Base-by-base conservation (phyloP, 139 green algal species). In the Ettlia oleoabundans region DNA sequence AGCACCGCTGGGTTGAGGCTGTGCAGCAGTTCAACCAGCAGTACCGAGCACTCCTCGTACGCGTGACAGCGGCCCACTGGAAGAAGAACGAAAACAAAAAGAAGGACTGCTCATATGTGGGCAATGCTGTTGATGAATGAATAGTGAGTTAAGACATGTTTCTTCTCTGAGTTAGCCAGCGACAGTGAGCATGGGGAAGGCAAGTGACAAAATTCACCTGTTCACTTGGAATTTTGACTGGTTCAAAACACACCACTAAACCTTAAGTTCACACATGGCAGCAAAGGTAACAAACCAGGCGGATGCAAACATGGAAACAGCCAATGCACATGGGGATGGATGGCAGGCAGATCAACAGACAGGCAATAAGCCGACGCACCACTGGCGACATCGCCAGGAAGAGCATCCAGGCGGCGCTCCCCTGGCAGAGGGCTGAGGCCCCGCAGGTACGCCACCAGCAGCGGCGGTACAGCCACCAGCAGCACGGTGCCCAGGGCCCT, bases 21-120 rank as follows among this genome's bases (percentile, higher is more conserved):
- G 51, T 62, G 43, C 75, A 87, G 51, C 65, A 81, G 55, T 52
- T 87, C 83, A 22, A 80, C 65, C 43, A 84, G 61, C 40, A 87
- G 61, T 33, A 62, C 47, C 9, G 53, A 13, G 42, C 51, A 63
- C 47, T 76, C 66, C 63, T 83, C 78, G 19, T 70, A 32, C 30
- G 65, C 64, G 43, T 82, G 77, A 35, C 73, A 80, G 30, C 73
- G 73, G 6, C 73, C 73, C 35, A 80, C 73, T 80, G 73, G 52
- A 21, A 5, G 4, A n/a, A n/a, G 69, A 9, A 19, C 28, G 9
- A 38, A 28, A 4, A 26, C 1, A 37, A 40, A 30, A 4, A 30
- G 35, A 26, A 24, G 6, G 66, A 26, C 4, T 18, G 37, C 66
- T 10, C 33, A 10, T 32, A 38, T 33, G 7, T 33, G n/a, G n/a